Percentiles rank a stretch among this genome's conserved stretches.
Evolutionary conservation across 2,329 filamentous ascomycete genomes (phyloP).

Genomic region (Thelonectria olida): DNA sequence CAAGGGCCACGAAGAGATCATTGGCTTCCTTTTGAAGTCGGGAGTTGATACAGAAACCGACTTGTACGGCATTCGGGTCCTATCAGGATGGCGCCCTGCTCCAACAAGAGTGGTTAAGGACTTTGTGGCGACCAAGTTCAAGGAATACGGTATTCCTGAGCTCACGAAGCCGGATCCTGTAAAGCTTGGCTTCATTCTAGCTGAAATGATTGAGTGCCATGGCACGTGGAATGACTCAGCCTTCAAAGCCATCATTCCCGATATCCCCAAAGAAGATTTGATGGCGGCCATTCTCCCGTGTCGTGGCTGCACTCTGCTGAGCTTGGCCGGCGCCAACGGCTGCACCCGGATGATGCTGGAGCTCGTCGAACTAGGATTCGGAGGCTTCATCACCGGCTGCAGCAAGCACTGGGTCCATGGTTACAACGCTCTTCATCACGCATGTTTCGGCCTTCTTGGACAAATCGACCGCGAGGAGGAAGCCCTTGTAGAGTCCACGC

Average conservation of each 20-base stretch:
- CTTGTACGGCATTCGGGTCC: constrained; percentile 11
- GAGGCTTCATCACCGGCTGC: constrained; percentile 31
- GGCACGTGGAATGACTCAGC: constrained; percentile 4
- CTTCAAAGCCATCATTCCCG: constrained; percentile 24
- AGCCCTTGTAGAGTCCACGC: background rate
- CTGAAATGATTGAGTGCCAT: constrained; percentile 24
- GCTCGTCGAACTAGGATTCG: constrained; percentile 30
- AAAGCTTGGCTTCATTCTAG: constrained; percentile 26
- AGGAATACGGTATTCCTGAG: too few species aligned
- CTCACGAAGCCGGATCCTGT: background rate
- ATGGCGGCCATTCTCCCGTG: constrained; percentile 33
- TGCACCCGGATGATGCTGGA: constrained; percentile 26
- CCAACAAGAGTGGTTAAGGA: constrained; percentile 5
- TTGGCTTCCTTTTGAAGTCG: constrained; percentile 25
- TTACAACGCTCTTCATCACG: constrained; percentile 33
- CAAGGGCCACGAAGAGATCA: constrained; percentile 17
- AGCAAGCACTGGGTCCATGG: constrained; percentile 32
- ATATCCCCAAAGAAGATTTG: constrained; percentile 27
- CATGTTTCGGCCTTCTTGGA: constrained; percentile 21
- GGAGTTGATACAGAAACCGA: constrained; percentile 13
- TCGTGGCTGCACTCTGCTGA: constrained; percentile 35
- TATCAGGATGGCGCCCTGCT: background rate
- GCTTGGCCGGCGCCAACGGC: constrained; percentile 22
- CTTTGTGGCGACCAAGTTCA: constrained; percentile 4
- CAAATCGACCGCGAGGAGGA: constrained; percentile 20